A percentile compares a stretch with the other conserved stretches of the same genome.
Evolutionary conservation across 108 stramenopile species (phyloP).

Genomic region (Stephanodiscus minutulus): DNA sequence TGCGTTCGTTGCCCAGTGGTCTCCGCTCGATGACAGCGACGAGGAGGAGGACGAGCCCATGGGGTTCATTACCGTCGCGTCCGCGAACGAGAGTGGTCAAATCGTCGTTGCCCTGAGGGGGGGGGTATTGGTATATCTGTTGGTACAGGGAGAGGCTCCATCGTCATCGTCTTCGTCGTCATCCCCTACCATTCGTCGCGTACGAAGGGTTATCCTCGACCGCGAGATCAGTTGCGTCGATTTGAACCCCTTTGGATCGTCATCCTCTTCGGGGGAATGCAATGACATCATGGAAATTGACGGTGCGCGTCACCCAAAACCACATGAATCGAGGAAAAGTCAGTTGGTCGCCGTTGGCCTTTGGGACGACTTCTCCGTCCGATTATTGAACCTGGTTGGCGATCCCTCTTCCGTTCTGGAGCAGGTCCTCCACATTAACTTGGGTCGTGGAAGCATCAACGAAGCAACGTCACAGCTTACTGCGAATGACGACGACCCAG

Average conservation of each 20-base stretch:
- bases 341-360: slow-evolving; percentile 80
- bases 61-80: slow-evolving; percentile 85
- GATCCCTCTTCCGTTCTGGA: slow-evolving; percentile 28
- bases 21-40: slow-evolving; percentile 37
- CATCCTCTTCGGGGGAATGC: slow-evolving; percentile 13
- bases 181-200: slow-evolving; percentile 32
- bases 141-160: slow-evolving; percentile 40
- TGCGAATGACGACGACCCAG: slow-evolving; percentile 18
- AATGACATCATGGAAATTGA: slow-evolving; percentile 61
- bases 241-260: slow-evolving; percentile 74
- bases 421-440: slow-evolving; percentile 53
- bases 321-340: slow-evolving; percentile 18
- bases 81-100: slow-evolving; percentile 90
- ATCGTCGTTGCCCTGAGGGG: slow-evolving; percentile 80
- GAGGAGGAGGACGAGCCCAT: slow-evolving; percentile 55
- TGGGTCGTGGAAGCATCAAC: slow-evolving; percentile 47
- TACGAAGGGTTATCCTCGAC: slow-evolving; percentile 63
- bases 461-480: not conserved
- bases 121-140: slow-evolving; percentile 73
- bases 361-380: slow-evolving; percentile 93
- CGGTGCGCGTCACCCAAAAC: not conserved
- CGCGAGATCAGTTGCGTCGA: slow-evolving; percentile 94
- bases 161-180: slow-evolving; percentile 2
- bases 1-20: slow-evolving; percentile 53
- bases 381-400: slow-evolving; percentile 73